Evolutionary conservation across 257 asterid genomes (phyloP).

Genomic region (Nicotiana undulata): DNA sequence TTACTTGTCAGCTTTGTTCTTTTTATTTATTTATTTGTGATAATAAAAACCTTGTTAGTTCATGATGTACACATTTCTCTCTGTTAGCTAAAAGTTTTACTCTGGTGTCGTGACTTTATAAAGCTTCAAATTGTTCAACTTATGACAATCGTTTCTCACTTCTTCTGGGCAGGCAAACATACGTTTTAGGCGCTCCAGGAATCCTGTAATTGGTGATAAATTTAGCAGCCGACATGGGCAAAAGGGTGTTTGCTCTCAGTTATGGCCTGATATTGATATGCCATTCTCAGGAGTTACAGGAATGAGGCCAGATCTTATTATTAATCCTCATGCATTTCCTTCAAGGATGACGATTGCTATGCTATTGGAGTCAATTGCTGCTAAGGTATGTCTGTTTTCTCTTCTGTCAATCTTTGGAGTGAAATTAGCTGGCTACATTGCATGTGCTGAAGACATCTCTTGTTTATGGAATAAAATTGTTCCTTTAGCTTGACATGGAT

Average conservation of each 20-base stretch:
- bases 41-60: neutral
- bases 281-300: constrained; percentile 88
- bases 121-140: neutral
- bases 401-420: neutral
- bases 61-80: neutral
- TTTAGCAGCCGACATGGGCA: constrained; percentile 99
- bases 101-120: neutral
- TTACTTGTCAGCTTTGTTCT: neutral
- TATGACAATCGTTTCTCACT: neutral
- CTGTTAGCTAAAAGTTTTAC: neutral
- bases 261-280: constrained; percentile 92
- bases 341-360: constrained; percentile 96
- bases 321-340: constrained; percentile 98
- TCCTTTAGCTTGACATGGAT: neutral
- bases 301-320: constrained; percentile 96
- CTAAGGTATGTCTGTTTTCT: constrained; percentile 54
- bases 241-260: constrained; percentile 99
- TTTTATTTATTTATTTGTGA: neutral
- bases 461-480: neutral
- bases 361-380: constrained; percentile 96
- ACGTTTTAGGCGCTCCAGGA: constrained; percentile 77
- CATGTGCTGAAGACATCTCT: neutral
- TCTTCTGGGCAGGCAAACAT: constrained; percentile 64
- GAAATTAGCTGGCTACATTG: neutral
- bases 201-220: constrained; percentile 92